Conservation (phyloP, 352 stramenopile species). For the Aphanomyces cochlioides region DNA sequence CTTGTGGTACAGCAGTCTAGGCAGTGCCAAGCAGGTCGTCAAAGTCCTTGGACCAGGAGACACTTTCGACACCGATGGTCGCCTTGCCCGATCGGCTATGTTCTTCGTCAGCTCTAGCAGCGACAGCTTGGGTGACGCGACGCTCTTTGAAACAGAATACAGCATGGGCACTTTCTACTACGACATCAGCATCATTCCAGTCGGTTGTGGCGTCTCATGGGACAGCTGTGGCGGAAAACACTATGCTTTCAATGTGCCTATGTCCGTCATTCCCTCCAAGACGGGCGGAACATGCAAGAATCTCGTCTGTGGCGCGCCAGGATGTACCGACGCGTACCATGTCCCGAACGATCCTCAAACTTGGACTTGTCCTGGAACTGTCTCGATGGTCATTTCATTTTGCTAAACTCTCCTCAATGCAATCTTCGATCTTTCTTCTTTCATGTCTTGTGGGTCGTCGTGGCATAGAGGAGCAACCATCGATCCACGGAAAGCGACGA, state of each 20-base stretch:
- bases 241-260: slow-evolving; percentile 63
- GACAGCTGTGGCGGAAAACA: slow-evolving; percentile 31
- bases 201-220: slow-evolving; percentile 18
- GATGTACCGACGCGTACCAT: slow-evolving; percentile 61
- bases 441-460: neutral
- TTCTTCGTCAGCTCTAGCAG: neutral
- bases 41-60: too few relatives aligned
- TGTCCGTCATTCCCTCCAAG: slow-evolving; percentile 46
- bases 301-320: slow-evolving; percentile 53
- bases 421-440: slow-evolving; percentile 2
- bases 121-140: neutral
- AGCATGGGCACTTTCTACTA: slow-evolving; percentile 17
- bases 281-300: slow-evolving; percentile 41
- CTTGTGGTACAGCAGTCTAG: neutral
- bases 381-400: slow-evolving; percentile 1
- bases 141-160: slow-evolving; percentile 18
- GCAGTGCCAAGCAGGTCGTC: neutral
- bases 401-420: neutral
- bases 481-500: too few relatives aligned
- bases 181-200: slow-evolving; percentile 22
- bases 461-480: neutral
- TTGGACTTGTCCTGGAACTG: neutral
- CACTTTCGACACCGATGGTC: too few relatives aligned
- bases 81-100: too few relatives aligned
- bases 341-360: slow-evolving; percentile 53